phyloP scores from a whole-genome alignment of 2,329 filamentous ascomycete species.

The Ramularia endophylla region DNA sequence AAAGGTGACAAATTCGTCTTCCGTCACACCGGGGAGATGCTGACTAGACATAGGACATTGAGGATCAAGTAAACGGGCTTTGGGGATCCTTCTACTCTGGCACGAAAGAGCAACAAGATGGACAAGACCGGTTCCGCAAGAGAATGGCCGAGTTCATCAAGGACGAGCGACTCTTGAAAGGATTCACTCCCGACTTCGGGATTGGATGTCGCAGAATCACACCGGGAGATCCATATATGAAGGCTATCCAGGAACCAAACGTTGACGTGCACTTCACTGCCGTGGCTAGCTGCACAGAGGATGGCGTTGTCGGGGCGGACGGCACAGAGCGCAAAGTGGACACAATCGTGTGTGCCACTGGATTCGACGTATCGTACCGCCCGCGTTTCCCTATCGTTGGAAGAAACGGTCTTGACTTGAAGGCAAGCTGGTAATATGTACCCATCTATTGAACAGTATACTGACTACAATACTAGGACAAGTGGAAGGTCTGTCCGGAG shows the following conservation, averaged over 20 bases:
- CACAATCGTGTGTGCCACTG: slow-evolving; percentile 42
- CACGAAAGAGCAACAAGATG: slow-evolving; percentile 36
- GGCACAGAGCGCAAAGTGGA: slow-evolving; percentile 38
- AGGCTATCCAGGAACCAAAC: slow-evolving; percentile 45
- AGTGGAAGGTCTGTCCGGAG: slow-evolving; percentile 35
- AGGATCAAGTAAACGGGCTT: slow-evolving; percentile 41
- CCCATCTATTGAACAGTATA: too few relatives aligned
- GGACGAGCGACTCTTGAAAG: slow-evolving; percentile 44
- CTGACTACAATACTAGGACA: slow-evolving; percentile 20
- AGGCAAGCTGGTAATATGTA: slow-evolving; percentile 11
- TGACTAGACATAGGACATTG: slow-evolving; percentile 9
- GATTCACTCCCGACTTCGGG: slow-evolving; percentile 43
- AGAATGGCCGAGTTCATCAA: slow-evolving; percentile 49
- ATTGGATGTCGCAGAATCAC: slow-evolving; percentile 44
- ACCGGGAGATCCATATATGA: slow-evolving; percentile 48
- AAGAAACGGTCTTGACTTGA: slow-evolving; percentile 34
- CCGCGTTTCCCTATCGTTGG: slow-evolving; percentile 41
- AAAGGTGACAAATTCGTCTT: slow-evolving; percentile 30
- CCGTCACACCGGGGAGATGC: too few relatives aligned
- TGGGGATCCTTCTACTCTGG: slow-evolving; percentile 44
- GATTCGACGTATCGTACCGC: slow-evolving; percentile 40
- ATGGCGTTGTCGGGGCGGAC: slow-evolving; percentile 41
- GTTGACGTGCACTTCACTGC: slow-evolving; percentile 47
- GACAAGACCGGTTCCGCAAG: slow-evolving; percentile 34
- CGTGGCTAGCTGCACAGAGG: slow-evolving; percentile 41